A percentile compares a stretch with the other conserved stretches of the same genome.
These are phyloP conservation scores for Bothriochloa decipiens DNA, from an alignment of 176 grass and related monocot genomes.

Conservation along the genomic window DNA sequence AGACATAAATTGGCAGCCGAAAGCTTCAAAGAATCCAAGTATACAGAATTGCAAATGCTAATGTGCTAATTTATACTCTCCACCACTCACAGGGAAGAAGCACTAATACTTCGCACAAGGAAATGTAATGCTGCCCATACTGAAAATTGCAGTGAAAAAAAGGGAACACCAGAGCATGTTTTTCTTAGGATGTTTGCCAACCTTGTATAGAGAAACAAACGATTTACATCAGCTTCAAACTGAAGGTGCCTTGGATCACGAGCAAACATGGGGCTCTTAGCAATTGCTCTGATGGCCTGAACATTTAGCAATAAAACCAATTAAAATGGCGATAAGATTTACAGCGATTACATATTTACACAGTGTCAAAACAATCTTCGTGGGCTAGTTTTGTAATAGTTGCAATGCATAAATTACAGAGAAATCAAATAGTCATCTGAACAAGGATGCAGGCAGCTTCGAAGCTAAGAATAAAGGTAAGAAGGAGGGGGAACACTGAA, in stretches of 20 bases:
- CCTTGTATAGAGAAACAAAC: slow-evolving; percentile 93
- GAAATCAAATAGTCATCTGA: slow-evolving; percentile 2
- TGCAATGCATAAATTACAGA: neutral
- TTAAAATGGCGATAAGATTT: slow-evolving; percentile 19
- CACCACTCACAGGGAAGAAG: neutral
- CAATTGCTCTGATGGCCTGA: slow-evolving; percentile 70
- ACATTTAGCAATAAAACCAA: slow-evolving; percentile 27
- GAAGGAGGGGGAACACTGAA: neutral
- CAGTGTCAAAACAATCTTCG: neutral
- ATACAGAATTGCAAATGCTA: slow-evolving; percentile 5
- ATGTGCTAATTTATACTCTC: neutral
- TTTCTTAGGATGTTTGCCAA: slow-evolving; percentile 39
- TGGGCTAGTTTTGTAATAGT: neutral
- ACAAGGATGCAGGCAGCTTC: neutral
- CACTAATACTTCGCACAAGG: neutral
- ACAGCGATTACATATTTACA: neutral
- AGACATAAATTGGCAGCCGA: neutral
- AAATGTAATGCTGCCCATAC: neutral
- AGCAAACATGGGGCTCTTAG: slow-evolving; percentile 67
- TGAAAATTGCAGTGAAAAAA: slow-evolving; percentile 16
- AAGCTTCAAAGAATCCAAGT: neutral
- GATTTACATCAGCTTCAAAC: slow-evolving; percentile 80
- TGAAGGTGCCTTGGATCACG: slow-evolving; percentile 89
- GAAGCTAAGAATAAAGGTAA: neutral
- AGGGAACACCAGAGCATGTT: neutral